Evolutionary conservation across 208 protist species (phyloP).

Genomic region (Leishmania tarentolae): DNA sequence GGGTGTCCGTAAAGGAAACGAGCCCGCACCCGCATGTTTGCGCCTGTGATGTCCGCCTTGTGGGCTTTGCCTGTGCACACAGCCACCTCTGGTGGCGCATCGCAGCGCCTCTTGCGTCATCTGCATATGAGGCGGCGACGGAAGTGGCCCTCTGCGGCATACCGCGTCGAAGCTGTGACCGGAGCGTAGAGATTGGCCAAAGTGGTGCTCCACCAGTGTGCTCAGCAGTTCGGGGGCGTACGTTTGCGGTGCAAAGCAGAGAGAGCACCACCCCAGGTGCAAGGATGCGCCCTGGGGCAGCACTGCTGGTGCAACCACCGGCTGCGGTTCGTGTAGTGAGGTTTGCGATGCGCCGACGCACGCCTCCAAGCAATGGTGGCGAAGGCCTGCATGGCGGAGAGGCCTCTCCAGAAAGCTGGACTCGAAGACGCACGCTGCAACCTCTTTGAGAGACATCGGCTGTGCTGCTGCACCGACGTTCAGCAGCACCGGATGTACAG

Average conservation of each 20-base stretch:
- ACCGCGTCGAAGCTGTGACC: conserved; percentile 42
- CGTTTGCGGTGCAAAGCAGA: conserved; percentile 32
- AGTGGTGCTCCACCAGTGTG: conserved; percentile 15
- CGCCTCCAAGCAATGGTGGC: neutral
- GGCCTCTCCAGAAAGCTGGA: neutral
- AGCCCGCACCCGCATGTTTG: neutral
- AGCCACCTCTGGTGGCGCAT: neutral
- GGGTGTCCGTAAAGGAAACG: neutral
- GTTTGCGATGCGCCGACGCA: neutral
- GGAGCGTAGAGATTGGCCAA: conserved; percentile 16
- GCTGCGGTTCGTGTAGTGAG: neutral
- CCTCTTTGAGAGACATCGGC: neutral
- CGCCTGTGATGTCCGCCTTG: neutral
- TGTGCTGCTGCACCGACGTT: neutral
- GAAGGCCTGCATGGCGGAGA: neutral
- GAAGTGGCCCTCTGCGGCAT: conserved; percentile 27
- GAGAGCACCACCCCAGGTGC: conserved; percentile 10
- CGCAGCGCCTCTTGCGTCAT: conserved; percentile 20
- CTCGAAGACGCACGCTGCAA: neutral
- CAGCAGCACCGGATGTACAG: neutral
- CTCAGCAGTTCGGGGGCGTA: conserved; percentile 30
- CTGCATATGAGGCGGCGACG: conserved; percentile 21
- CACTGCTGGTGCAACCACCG: neutral
- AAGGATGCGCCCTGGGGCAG: neutral
- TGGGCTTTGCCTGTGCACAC: neutral